A percentile compares a stretch with the other conserved stretches of the same genome.
These are phyloP conservation scores for Triangularia setosa DNA, from an alignment of 2,329 filamentous ascomycete species.

Conservation along the genomic window DNA sequence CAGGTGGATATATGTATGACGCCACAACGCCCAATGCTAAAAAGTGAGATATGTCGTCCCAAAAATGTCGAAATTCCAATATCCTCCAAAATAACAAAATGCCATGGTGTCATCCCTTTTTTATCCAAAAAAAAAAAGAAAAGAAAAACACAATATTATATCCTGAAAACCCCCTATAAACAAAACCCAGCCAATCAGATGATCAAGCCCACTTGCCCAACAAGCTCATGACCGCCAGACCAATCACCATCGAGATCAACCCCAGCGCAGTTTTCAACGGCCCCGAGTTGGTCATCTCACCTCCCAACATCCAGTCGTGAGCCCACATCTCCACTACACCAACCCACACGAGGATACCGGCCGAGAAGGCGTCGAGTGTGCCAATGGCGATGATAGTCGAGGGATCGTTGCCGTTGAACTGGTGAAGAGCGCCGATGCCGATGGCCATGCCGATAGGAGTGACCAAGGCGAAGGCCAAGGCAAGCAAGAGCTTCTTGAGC, in stretches of 20 bases:
- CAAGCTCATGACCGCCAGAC: conserved; percentile 66
- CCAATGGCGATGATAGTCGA: conserved; percentile 68
- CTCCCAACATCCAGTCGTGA: conserved; percentile 64
- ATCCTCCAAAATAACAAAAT: neutral
- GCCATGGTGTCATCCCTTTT: neutral
- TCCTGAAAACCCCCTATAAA: neutral
- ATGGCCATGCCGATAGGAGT: conserved; percentile 80
- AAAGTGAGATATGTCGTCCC: neutral
- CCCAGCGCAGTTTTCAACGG: conserved; percentile 47
- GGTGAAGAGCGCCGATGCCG: conserved; percentile 65
- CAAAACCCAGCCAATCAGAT: neutral
- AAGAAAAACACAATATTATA: neutral
- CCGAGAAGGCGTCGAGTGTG: conserved; percentile 68
- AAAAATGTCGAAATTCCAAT: neutral
- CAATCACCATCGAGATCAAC: conserved; percentile 52
- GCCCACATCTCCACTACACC: conserved; percentile 78
- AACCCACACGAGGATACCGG: conserved; percentile 76
- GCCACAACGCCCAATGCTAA: neutral
- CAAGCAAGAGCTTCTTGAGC: conserved; percentile 58
- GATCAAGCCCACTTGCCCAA: conserved; percentile 67
- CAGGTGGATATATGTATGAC: neutral
- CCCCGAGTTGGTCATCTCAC: conserved; percentile 51
- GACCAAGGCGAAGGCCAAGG: conserved; percentile 60
- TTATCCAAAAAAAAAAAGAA: neutral
- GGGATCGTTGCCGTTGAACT: conserved; percentile 70